A percentile compares a stretch with the other conserved stretches of the same genome.
These are phyloP conservation scores for Pyricularia sp. DNA, from an alignment of 2,329 filamentous ascomycete genomes.

Conservation along the genomic window DNA sequence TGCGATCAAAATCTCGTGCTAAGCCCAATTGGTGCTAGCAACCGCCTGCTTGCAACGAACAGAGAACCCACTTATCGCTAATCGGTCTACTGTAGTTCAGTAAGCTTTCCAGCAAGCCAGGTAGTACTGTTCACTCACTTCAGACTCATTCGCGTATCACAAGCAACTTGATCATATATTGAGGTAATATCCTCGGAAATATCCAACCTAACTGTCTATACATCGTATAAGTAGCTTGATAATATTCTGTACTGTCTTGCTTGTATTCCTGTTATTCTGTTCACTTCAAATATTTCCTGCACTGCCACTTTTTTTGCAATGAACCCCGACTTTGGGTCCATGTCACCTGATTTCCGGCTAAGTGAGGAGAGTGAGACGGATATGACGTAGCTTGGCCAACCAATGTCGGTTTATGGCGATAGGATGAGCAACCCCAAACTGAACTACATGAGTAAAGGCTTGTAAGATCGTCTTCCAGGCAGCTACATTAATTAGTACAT, in stretches of 20 bases:
- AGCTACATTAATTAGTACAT: not conserved
- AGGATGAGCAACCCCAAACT: not conserved
- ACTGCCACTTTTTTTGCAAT: not conserved
- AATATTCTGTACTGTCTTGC: not conserved
- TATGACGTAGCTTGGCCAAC: not conserved
- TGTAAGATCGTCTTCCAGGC: not conserved
- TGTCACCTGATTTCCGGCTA: not conserved
- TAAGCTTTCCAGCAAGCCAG: not conserved
- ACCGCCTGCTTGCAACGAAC: not conserved
- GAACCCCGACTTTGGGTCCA: not conserved
- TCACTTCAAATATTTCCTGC: not conserved
- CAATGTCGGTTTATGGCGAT: not conserved
- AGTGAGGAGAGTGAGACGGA: not conserved
- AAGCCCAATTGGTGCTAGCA: not conserved
- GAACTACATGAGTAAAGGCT: not conserved
- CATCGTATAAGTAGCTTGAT: not conserved
- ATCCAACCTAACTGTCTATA: not conserved
- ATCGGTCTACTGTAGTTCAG: not conserved
- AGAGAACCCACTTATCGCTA: not conserved
- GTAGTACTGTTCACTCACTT: not conserved
- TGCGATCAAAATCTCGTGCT: slow-evolving; percentile 1
- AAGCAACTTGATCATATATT: not conserved
- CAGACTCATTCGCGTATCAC: not conserved
- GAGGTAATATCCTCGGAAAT: not conserved
- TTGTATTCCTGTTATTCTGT: not conserved